These are phyloP conservation scores for Sistotremastrum niveocremeum DNA, from an alignment of 768 basidiomycete species.

Conservation along the genomic window DNA sequence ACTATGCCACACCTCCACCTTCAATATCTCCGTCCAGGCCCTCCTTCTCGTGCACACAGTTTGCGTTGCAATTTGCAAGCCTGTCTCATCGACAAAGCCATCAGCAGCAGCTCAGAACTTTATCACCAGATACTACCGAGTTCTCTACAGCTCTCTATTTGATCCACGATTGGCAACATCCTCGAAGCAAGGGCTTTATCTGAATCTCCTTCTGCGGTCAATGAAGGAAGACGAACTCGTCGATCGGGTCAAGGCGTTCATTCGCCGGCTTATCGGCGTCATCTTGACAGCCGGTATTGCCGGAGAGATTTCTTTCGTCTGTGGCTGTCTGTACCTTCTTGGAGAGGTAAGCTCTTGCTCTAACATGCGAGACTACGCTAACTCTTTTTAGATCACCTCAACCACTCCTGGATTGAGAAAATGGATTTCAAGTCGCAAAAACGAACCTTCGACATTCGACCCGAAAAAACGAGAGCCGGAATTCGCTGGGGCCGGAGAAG, in stretches of 20 bases:
- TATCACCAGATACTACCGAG: conserved; percentile 59
- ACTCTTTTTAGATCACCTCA: conserved; percentile 24
- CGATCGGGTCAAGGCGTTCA: conserved; percentile 63
- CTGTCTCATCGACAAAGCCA: conserved; percentile 15
- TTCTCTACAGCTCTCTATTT: conserved; percentile 79
- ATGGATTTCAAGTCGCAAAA: conserved; percentile 18
- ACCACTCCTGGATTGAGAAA: conserved; percentile 27
- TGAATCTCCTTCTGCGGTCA: conserved; percentile 86
- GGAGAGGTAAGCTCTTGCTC: conserved; percentile 52
- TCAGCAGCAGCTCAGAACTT: conserved; percentile 22
- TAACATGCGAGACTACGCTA: background rate
- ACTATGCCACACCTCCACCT: conserved; percentile 90
- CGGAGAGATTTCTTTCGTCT: conserved; percentile 80
- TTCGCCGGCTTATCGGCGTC: conserved; percentile 74
- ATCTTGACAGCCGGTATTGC: conserved; percentile 57
- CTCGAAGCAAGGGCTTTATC: conserved; percentile 92
- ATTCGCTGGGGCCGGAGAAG: conserved; percentile 65
- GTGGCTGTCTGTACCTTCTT: conserved; percentile 76
- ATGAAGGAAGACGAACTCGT: conserved; percentile 52
- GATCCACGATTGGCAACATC: conserved; percentile 71
- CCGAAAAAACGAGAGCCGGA: conserved; percentile 83
- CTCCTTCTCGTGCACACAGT: conserved; percentile 84
- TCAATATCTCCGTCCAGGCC: conserved; percentile 92
- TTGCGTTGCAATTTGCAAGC: conserved; percentile 29
- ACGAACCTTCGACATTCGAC: conserved; percentile 43